Evolutionary conservation across 2,329 filamentous ascomycete species (phyloP).

Genomic region (Paecilomyces fulvus): DNA sequence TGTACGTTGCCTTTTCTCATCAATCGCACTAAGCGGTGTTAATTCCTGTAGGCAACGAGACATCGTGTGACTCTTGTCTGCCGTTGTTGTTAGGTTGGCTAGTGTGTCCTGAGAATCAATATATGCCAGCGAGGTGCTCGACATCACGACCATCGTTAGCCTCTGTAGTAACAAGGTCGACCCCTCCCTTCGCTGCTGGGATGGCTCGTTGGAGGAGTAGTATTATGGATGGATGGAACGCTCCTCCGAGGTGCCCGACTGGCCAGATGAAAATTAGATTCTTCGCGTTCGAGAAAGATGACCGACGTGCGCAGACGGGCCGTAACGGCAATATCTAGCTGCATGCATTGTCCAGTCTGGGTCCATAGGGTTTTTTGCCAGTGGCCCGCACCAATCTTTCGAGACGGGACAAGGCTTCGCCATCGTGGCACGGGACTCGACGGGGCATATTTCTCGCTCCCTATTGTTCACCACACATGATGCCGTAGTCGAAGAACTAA

Average conservation of each 20-base stretch:
- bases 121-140: constrained; percentile 3
- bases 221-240: neutral
- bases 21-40: constrained; percentile 3
- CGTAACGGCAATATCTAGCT: constrained; percentile 1
- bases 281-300: neutral
- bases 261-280: neutral
- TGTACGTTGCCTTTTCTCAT: constrained; percentile 1
- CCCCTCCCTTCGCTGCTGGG: constrained; percentile 13
- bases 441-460: neutral
- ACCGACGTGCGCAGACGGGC: neutral
- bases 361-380: constrained; percentile 5
- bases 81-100: constrained; percentile 3
- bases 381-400: constrained; percentile 8
- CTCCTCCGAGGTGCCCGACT: neutral
- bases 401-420: constrained; percentile 6
- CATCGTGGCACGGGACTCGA: constrained; percentile 9
- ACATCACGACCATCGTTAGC: constrained; percentile 10
- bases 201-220: constrained; percentile 9
- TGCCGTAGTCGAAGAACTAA: constrained; percentile 5
- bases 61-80: constrained; percentile 2
- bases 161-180: constrained; percentile 9
- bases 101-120: constrained; percentile 3
- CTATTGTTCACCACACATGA: constrained; percentile 1
- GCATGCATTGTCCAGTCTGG: constrained; percentile 1
- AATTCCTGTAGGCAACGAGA: constrained; percentile 3